Evolutionary conservation across 2,329 filamentous ascomycete species (phyloP), one percentile per base, ranked within the genome.

Genomic region (Periconia digitata): DNA sequence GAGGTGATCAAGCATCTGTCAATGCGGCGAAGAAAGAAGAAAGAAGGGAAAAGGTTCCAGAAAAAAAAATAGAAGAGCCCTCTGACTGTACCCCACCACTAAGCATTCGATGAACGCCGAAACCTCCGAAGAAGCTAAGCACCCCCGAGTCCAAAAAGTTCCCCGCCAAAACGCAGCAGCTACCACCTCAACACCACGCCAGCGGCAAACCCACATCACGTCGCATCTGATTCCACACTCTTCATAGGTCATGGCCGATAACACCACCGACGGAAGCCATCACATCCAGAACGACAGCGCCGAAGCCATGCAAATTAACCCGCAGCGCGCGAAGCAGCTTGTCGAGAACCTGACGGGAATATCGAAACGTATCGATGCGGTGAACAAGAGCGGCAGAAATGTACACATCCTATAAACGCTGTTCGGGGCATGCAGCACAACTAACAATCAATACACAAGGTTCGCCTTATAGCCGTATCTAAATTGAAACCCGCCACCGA

Each of bases 401-500:
- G 71, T 72, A 58, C 6, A 21, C 13, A 39, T 8, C 13, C 18
- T 21, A 21, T 15, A 12, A 10, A 39, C 10, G 24, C 24, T 40
- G 16, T 42, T 7, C 24, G 13, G 24, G 7, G 6, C 6, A 36
- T 8, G 34, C 7, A 36, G 40, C n/a, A 20, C 34, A 17, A 50
- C 45, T 48, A 45, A 62, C 44, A 41, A 39, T 16, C 10, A 13
- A 34, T 18, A 13, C 27, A 12, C 41, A 58, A 90, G 85, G 82
- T 92, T 54, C 86, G 94, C 40, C 81, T 99, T 34, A 91, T 99
- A 36, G 92, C 94, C 22, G 94, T 99, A 42, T 96, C 92, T 35
- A 99, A 99, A 74, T 80, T 96, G 58, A 97, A 99, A 75, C 92
- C 94, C 13, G 90, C 86, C 50, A 89, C 89, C 63, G 94, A 99